These are phyloP conservation scores for Sanghuangporus sanghuang DNA, from an alignment of 1,284 basidiomycete species.

Conservation along the genomic window DNA sequence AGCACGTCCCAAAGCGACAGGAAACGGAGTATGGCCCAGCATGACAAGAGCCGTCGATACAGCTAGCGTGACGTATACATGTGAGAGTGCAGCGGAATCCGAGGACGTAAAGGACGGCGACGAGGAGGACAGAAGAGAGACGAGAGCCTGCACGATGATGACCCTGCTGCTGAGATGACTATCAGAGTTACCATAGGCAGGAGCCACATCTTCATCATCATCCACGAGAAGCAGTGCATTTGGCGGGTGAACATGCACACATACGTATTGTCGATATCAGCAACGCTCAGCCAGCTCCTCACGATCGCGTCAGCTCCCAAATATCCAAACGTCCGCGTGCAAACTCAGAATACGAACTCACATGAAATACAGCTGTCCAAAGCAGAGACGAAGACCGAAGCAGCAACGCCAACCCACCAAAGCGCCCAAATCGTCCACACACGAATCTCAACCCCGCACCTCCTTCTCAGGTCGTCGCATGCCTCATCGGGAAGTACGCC, in stretches of 20 bases:
- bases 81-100: constrained; percentile 20
- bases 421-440: constrained; percentile 56
- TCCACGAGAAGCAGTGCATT: constrained; percentile 45
- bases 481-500: constrained; percentile 68
- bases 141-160: constrained; percentile 48
- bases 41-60: constrained; percentile 39
- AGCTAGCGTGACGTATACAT: constrained; percentile 38
- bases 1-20: no score
- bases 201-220: constrained; percentile 61
- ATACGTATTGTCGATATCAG: background rate
- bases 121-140: constrained; percentile 22
- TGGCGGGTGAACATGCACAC: constrained; percentile 55
- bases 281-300: no score
- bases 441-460: constrained; percentile 43
- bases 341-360: no score
- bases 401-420: constrained; percentile 68
- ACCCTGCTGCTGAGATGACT: constrained; percentile 70
- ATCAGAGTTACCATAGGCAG: constrained; percentile 70
- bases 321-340: no score
- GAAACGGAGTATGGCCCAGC: no score
- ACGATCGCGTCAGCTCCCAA: no score
- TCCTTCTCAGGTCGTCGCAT: constrained; percentile 56
- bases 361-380: constrained; percentile 62
- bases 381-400: constrained; percentile 56
- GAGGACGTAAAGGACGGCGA: constrained; percentile 32